These are phyloP conservation scores for Fusarium succisae DNA, from an alignment of 2,329 filamentous ascomycete genomes.

Conservation along the genomic window DNA sequence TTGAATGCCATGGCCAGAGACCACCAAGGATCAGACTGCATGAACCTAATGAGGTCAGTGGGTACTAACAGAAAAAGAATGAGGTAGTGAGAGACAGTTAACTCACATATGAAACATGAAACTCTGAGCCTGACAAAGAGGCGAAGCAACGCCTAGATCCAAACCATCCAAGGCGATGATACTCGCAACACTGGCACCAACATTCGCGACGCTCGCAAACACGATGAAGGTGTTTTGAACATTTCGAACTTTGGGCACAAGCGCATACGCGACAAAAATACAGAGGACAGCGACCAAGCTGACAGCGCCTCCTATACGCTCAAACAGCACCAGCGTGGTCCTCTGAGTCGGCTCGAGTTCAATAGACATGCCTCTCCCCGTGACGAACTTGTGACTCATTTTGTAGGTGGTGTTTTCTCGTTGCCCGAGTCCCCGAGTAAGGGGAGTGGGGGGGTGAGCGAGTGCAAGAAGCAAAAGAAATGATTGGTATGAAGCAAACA, in stretches of 20 bases:
- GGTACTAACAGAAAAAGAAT: conserved; percentile 54
- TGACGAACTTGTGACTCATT: conserved; percentile 26
- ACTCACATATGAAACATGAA: conserved; percentile 74
- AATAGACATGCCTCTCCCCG: conserved; percentile 37
- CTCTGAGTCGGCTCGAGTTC: conserved; percentile 51
- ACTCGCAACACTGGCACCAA: conserved; percentile 71
- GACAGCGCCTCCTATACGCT: conserved; percentile 63
- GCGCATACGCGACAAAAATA: conserved; percentile 62
- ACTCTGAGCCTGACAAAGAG: conserved; percentile 69
- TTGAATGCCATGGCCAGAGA: conserved; percentile 85
- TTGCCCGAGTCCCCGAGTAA: conserved; percentile 9
- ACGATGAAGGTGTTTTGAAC: conserved; percentile 71
- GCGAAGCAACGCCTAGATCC: conserved; percentile 58
- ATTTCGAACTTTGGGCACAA: conserved; percentile 63
- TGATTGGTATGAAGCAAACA: not conserved
- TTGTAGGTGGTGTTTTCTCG: not conserved
- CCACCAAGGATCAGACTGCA: conserved; percentile 81
- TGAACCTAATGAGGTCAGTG: conserved; percentile 66
- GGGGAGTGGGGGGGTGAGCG: not conserved
- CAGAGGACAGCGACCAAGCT: conserved; percentile 61
- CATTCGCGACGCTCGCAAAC: conserved; percentile 68
- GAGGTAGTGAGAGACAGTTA: not conserved
- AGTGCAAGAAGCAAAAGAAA: not conserved
- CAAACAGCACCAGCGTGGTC: conserved; percentile 56
- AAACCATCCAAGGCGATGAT: conserved; percentile 76